Evolutionary conservation across 2,329 filamentous ascomycete genomes (phyloP), one percentile per base, ranked within the genome.

Genomic region (Ophiocordyceps robertsii): DNA sequence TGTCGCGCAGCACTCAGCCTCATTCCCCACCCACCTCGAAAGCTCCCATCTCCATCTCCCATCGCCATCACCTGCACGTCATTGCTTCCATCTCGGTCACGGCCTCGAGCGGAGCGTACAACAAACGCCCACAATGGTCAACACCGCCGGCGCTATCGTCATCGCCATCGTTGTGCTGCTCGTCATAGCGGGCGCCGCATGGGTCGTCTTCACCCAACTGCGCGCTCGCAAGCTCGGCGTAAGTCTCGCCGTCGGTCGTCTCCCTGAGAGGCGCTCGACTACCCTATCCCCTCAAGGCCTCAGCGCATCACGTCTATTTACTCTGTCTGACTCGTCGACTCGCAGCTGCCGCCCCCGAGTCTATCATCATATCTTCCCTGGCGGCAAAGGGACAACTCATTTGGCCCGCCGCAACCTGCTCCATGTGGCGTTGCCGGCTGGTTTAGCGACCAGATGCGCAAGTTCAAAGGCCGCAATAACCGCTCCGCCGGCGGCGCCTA

Each of bases 331-430:
- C 9, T 11, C n/a, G 14, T 29, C 21, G 27, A 16, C 17, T 29
- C 40, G 46, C n/a, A 78, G 74, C 77, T 90, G 8, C 84, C 84
- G 5, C 75, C 81, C 29, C 84, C 84, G 2, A 71, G 75, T 11
- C 63, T 82, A 44, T 66, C 66, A 30, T 80, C 79, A 42, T 84
- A 82, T 61, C 77, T 88, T 55, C 85, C 84, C 41, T 90, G 89
- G 70, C 63, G 66, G 48, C 64, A 67, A 49, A 61, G 66, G 43
- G 63, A 69, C 14, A 58, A 61, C 30, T 56, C 67, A 4, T 72
- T 70, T 56, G 67, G 66, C 27, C 61, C 74, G 58, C 64, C 76
- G 53, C 51, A 72, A 60, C 57, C 80, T 51, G 61, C 78, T 47
- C 55, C 75, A 8, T 71, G 76, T 50, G 82, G 84, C 51, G 62